phyloP scores from a whole-genome alignment of 306 rosid species.

The Corylus heterophylla region DNA sequence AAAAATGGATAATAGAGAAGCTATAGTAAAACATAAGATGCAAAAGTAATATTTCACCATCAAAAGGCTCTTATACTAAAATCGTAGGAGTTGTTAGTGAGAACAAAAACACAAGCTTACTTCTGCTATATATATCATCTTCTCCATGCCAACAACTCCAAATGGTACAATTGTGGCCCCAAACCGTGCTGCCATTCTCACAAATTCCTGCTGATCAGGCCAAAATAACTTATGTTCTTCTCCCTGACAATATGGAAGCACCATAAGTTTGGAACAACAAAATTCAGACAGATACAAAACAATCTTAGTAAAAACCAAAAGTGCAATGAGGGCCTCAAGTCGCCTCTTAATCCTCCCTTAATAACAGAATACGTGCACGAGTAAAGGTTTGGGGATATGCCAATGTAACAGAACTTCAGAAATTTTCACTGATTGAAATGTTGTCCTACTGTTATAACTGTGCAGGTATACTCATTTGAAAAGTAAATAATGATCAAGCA shows the following conservation, averaged over 20 bases:
- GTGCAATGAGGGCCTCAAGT: background rate
- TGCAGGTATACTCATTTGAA: background rate
- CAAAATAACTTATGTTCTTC: conserved; percentile 83
- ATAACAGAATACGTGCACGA: background rate
- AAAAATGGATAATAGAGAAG: background rate
- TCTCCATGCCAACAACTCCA: conserved; percentile 93
- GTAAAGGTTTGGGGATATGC: background rate
- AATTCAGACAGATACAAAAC: conserved; percentile 4
- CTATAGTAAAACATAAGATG: background rate
- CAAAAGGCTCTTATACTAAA: background rate
- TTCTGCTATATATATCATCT: conserved; percentile 67
- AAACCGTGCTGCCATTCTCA: conserved; percentile 92
- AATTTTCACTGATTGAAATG: background rate
- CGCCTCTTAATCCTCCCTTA: background rate
- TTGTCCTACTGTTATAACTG: background rate
- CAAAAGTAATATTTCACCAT: background rate
- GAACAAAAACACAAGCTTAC: conserved; percentile 47
- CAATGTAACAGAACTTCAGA: background rate
- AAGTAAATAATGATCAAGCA: background rate
- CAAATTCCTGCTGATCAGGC: conserved; percentile 86
- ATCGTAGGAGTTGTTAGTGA: background rate
- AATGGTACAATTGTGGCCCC: conserved; percentile 95
- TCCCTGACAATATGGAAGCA: conserved; percentile 54
- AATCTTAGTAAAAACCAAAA: background rate
- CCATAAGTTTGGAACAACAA: conserved; percentile 17